Percentiles rank a stretch among this genome's conserved stretches.
These are phyloP conservation scores for Choiromyces venosus DNA, from an alignment of 495 filamentous ascomycete genomes.

Conservation along the genomic window DNA sequence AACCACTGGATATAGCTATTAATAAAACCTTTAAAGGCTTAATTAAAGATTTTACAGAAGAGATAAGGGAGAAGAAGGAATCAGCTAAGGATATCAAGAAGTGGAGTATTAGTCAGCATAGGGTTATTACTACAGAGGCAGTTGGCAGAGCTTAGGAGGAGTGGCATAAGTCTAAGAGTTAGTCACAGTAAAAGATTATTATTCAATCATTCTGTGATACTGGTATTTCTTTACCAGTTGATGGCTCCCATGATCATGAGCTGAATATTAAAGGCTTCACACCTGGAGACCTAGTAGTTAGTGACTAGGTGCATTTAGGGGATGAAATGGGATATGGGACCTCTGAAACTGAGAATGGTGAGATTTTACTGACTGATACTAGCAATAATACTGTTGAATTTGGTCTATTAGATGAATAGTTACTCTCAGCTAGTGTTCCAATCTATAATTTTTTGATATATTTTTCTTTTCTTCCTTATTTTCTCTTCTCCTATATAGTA, in stretches of 20 bases:
- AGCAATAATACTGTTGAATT: no score
- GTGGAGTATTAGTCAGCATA: conserved; percentile 1
- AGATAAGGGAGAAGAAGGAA: background rate
- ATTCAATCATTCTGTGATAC: no score
- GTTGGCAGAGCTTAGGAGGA: background rate
- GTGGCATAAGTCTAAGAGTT: background rate
- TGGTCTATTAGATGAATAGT: no score
- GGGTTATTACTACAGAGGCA: conserved; percentile 5
- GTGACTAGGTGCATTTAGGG: conserved; percentile 12
- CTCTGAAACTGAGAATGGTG: background rate
- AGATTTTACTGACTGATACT: no score
- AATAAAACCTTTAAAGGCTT: conserved; percentile 1
- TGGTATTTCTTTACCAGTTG: no score
- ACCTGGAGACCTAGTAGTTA: conserved; percentile 10
- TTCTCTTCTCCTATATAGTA: no score
- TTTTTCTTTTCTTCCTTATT: no score
- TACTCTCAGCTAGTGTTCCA: no score
- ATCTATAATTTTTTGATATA: no score
- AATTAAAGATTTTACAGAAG: background rate
- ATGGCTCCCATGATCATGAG: no score
- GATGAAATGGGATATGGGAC: background rate
- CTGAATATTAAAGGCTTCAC: no score
- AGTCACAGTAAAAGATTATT: no score
- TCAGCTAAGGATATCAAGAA: background rate
- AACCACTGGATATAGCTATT: background rate